Percentiles rank a stretch among this genome's conserved stretches.
These are phyloP conservation scores for Candida lessepsii DNA, from an alignment of 805 yeast genomes.

Conservation along the genomic window DNA sequence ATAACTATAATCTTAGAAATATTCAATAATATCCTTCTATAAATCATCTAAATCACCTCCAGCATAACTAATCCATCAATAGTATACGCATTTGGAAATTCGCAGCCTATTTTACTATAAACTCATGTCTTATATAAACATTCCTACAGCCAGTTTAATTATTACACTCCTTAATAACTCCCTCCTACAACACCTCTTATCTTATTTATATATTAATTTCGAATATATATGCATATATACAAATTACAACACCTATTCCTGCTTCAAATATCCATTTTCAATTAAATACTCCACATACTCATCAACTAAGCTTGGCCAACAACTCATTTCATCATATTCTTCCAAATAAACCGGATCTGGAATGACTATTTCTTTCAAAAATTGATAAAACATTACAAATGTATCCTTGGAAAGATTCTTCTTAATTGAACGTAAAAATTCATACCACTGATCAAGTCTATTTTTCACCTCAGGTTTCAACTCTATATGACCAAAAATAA, in stretches of 20 bases:
- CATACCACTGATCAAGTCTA: slow-evolving; percentile 55
- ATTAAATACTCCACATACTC: slow-evolving; percentile 62
- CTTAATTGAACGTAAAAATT: slow-evolving; percentile 48
- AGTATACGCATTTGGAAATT: too few species aligned
- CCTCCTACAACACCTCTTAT: too few species aligned
- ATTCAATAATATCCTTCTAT: too few species aligned
- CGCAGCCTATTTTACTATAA: too few species aligned
- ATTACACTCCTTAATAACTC: too few species aligned
- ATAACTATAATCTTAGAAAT: too few species aligned
- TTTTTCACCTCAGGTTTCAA: slow-evolving; percentile 15
- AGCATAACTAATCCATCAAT: too few species aligned
- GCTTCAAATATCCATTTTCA: neutral
- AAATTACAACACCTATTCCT: too few species aligned
- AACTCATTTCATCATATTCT: slow-evolving; percentile 72
- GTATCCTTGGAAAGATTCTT: slow-evolving; percentile 64
- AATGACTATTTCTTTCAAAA: slow-evolving; percentile 48
- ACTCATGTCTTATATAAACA: too few species aligned
- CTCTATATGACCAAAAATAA: slow-evolving; percentile 47
- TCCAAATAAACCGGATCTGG: slow-evolving; percentile 49
- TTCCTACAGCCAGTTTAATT: too few species aligned
- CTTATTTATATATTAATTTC: too few species aligned
- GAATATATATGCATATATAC: neutral
- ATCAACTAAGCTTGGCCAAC: slow-evolving; percentile 93
- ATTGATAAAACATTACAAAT: slow-evolving; percentile 81
- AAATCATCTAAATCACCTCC: too few species aligned